A percentile compares a stretch with the other conserved stretches of the same genome.
phyloP scores from a whole-genome alignment of 2,329 filamentous ascomycete genomes.

The Trichoderma atrobrunneum region DNA sequence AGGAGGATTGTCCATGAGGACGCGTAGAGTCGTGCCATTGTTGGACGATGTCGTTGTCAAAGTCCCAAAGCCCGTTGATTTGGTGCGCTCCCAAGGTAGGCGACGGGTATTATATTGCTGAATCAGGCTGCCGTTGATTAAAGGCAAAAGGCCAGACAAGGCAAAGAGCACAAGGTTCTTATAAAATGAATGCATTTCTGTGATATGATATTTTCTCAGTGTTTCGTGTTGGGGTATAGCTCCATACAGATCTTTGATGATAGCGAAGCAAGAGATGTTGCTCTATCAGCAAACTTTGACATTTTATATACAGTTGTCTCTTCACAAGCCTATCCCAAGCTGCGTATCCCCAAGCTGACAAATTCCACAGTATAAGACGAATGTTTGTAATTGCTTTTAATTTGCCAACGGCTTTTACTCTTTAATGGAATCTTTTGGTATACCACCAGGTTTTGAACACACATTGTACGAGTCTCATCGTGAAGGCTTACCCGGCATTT shows the following conservation, averaged over 20 bases:
- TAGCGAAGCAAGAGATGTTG: neutral
- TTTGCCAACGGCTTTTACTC: neutral
- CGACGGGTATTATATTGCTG: neutral
- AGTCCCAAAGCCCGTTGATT: neutral
- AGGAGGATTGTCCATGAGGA: neutral
- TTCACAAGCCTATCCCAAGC: neutral
- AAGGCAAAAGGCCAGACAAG: neutral
- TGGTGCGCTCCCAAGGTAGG: neutral
- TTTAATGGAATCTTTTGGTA: rapidly evolving
- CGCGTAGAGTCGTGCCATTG: neutral
- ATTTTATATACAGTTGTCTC: neutral
- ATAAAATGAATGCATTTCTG: neutral
- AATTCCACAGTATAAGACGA: neutral
- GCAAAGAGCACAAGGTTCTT: neutral
- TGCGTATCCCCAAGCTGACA: neutral
- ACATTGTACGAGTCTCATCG: neutral
- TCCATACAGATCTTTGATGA: neutral
- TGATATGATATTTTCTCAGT: rapidly evolving
- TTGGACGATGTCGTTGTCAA: neutral
- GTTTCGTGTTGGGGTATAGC: rapidly evolving
- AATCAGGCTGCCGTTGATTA: neutral
- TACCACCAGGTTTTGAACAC: too few species aligned
- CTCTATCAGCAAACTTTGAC: too few species aligned
- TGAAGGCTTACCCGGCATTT: neutral
- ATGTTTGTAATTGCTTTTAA: neutral